Conservation (phyloP, 306 rosid species). For the Rosa persica region DNA sequence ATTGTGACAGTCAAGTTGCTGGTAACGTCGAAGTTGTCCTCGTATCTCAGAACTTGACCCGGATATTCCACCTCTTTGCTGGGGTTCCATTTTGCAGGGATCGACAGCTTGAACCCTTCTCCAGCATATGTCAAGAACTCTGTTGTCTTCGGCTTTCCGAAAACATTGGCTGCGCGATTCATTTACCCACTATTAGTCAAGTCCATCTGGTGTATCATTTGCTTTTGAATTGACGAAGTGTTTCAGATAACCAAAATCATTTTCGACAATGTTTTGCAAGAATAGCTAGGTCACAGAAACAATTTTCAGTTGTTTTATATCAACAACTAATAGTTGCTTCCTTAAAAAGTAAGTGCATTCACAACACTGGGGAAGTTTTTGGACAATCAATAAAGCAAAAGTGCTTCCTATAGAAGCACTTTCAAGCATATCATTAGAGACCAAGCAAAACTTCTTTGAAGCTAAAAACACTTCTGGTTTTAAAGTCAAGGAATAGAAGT, state of each 20-base stretch:
- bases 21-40: slow-evolving; percentile 82
- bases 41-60: slow-evolving; percentile 87
- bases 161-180: slow-evolving; percentile 76
- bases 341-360: background rate
- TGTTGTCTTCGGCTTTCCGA: slow-evolving; percentile 93
- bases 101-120: slow-evolving; percentile 71
- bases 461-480: background rate
- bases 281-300: background rate
- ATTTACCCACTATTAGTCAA: slow-evolving; percentile 8
- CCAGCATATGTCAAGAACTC: slow-evolving; percentile 78
- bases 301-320: background rate
- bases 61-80: slow-evolving; percentile 86
- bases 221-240: background rate
- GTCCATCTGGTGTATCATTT: background rate
- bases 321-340: background rate
- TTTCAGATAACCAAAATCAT: background rate
- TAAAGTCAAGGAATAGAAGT: background rate
- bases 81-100: slow-evolving; percentile 94
- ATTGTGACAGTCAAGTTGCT: slow-evolving; percentile 64
- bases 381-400: background rate
- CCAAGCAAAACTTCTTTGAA: background rate
- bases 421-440: background rate
- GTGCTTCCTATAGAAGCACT: no score
- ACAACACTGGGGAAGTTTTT: background rate
- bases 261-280: background rate